Base-by-base conservation (phyloP, 2,329 filamentous ascomycete genomes). In the Claviceps capensis region DNA sequence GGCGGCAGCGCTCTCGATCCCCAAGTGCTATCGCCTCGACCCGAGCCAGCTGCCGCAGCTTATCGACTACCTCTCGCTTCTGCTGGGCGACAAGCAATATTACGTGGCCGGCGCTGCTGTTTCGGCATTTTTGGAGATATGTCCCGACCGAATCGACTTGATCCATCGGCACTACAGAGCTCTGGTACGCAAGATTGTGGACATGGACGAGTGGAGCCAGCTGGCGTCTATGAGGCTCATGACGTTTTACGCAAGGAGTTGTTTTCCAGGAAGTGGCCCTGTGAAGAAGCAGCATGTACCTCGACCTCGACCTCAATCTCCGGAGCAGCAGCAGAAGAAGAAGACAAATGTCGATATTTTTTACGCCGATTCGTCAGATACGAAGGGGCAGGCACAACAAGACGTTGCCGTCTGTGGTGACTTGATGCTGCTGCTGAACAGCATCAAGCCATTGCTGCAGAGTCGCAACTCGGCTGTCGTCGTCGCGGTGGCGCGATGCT, bases 181-280 rank as follows among this genome's bases (percentile, higher is more conserved):
- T 38, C 72, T 98, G 56, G 83, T 95, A 56, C 87, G 82, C 66
- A 95, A 96, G 72, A 72, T 97, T 50, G 88, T 96, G 23, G 93
- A 98, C 64, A 98, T 98, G 93, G 93, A 98, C 63, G 93, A 98
- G 69, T 98, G 93, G 93, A 86, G 89, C 43, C 93, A 98, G 69
- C 68, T 97, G 51, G 85, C 88, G 2, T 86, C 86, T 2, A 64
- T 98, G 59, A 79, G 82, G 41, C 72, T 98, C 57, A 83, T 97
- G 80, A 84, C 86, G 1, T 72, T 82, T 22, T 98, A 98, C 66
- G 82, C 87, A 2, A 81, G 93, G 51, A 86, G 80, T 63, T 96
- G 88, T 66, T 98, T 98, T 60, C 90, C 93, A 0, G 75, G 77
- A 52, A 77, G 78, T 63, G 85, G 74, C 8, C 81, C 74, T 57